Conservation (phyloP, 257 asterid genomes). For the Nicotiana tabacum region DNA sequence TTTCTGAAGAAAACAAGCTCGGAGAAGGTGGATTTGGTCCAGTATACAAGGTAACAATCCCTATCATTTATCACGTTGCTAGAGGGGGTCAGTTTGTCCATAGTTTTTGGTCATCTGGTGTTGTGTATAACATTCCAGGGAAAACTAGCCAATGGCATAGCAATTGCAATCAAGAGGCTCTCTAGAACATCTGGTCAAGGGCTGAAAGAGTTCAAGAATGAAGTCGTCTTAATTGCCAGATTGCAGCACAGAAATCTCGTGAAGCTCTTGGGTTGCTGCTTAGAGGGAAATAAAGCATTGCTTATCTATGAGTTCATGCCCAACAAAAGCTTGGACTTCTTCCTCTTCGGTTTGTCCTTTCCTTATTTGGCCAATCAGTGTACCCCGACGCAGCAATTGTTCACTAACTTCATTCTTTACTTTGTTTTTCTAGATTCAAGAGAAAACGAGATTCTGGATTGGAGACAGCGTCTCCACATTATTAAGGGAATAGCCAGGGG, state of each 20-base stretch:
- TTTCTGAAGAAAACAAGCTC: slow-evolving; percentile 4
- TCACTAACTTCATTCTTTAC: not conserved
- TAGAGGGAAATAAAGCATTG: not conserved
- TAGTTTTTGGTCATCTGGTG: not conserved
- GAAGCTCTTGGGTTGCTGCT: slow-evolving; percentile 7
- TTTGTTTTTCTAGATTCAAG: not conserved
- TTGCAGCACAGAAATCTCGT: slow-evolving; percentile 11
- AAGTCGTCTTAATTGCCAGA: slow-evolving; percentile 2
- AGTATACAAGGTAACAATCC: slow-evolving; percentile 1
- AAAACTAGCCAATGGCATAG: not conserved
- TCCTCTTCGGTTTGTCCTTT: not conserved
- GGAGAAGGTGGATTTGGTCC: slow-evolving; percentile 17
- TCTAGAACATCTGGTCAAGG: slow-evolving; percentile 7
- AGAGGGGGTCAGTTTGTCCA: not conserved
- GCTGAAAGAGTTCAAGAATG: slow-evolving; percentile 12
- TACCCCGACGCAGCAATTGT: not conserved
- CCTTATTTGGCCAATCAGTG: not conserved
- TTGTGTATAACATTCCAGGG: not conserved
- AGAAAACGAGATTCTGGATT: not conserved
- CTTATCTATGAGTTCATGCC: slow-evolving; percentile 11
- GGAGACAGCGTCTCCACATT: not conserved
- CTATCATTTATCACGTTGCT: not conserved
- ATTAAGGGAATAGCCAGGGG: slow-evolving; percentile 12
- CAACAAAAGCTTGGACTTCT: slow-evolving; percentile 10
- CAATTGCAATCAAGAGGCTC: slow-evolving; percentile 5